Evolutionary conservation across 305 asterid genomes (phyloP).

Genomic region (Fraxinus ornus): DNA sequence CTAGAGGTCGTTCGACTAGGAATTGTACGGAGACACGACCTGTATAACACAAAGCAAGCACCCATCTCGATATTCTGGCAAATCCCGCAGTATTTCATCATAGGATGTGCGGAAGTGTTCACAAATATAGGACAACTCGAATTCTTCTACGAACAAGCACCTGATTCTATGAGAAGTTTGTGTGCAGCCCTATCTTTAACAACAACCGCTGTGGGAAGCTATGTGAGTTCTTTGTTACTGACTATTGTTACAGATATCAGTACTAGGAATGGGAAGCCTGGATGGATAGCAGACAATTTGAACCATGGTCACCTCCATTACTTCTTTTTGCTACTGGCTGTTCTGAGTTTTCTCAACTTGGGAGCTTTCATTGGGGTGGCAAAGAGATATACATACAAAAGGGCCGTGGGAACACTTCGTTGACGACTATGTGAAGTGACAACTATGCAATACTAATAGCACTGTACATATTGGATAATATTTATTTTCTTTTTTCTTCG

Average conservation of each 20-base stretch:
- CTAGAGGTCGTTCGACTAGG: conserved; percentile 61
- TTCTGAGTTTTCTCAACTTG: conserved; percentile 61
- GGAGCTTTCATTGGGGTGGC: conserved; percentile 59
- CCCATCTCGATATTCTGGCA: conserved; percentile 85
- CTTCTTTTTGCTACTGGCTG: conserved; percentile 68
- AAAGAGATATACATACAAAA: conserved; percentile 63
- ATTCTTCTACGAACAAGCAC: conserved; percentile 87
- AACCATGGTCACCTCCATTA: conserved; percentile 70
- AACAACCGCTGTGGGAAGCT: conserved; percentile 70
- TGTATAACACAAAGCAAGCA: conserved; percentile 29
- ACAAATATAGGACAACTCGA: conserved; percentile 69
- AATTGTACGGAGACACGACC: conserved; percentile 45
- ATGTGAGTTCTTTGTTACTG: conserved; percentile 66
- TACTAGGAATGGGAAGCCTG: conserved; percentile 52
- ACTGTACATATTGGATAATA: neutral
- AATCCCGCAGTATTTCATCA: conserved; percentile 73
- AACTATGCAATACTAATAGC: neutral
- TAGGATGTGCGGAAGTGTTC: conserved; percentile 86
- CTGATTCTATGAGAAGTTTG: conserved; percentile 83
- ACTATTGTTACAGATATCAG: conserved; percentile 54
- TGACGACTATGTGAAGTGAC: conserved; percentile 19
- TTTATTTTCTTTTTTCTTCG: neutral
- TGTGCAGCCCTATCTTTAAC: conserved; percentile 78
- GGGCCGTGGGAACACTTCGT: conserved; percentile 65
- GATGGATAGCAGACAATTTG: conserved; percentile 83